phyloP scores from a whole-genome alignment of 163 green algal species.

The Scenedesmus sp. region DNA sequence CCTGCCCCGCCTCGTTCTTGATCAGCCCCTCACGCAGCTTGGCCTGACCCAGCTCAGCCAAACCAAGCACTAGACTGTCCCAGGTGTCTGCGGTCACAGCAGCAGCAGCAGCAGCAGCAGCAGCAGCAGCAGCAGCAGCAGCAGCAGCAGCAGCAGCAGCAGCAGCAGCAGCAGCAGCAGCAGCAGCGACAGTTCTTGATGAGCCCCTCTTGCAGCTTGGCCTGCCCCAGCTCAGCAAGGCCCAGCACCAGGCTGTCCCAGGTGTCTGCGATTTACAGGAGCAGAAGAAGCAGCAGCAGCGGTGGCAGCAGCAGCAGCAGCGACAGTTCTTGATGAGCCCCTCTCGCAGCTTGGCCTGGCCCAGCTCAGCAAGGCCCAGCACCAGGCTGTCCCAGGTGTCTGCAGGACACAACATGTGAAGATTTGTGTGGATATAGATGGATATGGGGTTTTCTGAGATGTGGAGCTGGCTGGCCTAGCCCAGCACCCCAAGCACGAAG shows the following conservation, averaged over 20 bases:
- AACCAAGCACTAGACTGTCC: conserved; percentile 71
- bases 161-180: not conserved
- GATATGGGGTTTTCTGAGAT: too few relatives aligned
- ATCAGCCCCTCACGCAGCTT: conserved; percentile 64
- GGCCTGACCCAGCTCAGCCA: conserved; percentile 71
- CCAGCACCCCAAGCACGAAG: conserved; percentile 75
- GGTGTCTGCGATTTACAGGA: conserved; percentile 50
- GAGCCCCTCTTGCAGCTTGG: conserved; percentile 58
- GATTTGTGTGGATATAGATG: too few relatives aligned
- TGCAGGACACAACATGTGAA: not conserved
- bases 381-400: conserved; percentile 81
- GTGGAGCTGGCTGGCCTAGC: conserved; percentile 34
- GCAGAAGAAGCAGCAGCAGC: not conserved
- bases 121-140: too few relatives aligned
- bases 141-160: not conserved
- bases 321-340: conserved; percentile 46
- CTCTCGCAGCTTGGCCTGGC: conserved; percentile 58
- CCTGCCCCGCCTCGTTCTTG: conserved; percentile 57
- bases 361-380: conserved; percentile 68
- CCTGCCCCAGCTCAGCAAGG: conserved; percentile 70
- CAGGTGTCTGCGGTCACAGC: conserved; percentile 64
- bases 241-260: conserved; percentile 79
- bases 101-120: too few relatives aligned
- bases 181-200: conserved; percentile 21
- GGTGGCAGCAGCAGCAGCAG: not conserved